These are phyloP conservation scores for Teunomyces funiuensis DNA, from an alignment of 805 yeast species.

Conservation along the genomic window DNA sequence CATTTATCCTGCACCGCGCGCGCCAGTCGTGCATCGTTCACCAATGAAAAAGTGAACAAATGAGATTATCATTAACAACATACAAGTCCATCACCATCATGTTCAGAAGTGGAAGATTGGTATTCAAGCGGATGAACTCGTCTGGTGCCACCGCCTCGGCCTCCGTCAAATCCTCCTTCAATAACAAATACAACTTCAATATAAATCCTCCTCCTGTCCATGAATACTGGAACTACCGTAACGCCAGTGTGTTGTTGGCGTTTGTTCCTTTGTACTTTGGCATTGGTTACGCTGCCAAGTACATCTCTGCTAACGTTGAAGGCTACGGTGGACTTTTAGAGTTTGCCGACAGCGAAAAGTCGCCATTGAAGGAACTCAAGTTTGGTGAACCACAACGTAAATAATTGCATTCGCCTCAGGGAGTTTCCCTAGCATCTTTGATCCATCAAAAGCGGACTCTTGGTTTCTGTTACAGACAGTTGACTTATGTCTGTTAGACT, in stretches of 20 bases:
- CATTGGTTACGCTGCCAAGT: slow-evolving; percentile 35
- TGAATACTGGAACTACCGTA: slow-evolving; percentile 43
- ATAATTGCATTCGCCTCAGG: slow-evolving; percentile 2
- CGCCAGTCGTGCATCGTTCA: neutral
- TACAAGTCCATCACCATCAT: slow-evolving; percentile 16
- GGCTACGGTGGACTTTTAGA: slow-evolving; percentile 33
- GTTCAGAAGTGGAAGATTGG: slow-evolving; percentile 25
- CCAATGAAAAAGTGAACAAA: slow-evolving; percentile 3
- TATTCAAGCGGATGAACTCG: slow-evolving; percentile 30
- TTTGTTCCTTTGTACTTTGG: slow-evolving; percentile 37
- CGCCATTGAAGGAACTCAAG: slow-evolving; percentile 37
- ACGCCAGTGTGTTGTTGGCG: slow-evolving; percentile 36
- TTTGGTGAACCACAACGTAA: slow-evolving; percentile 38
- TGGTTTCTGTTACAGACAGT: too few species aligned
- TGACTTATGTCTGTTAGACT: too few species aligned
- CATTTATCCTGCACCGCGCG: neutral
- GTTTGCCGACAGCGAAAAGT: slow-evolving; percentile 37
- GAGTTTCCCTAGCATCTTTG: neutral
- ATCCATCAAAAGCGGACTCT: too few species aligned
- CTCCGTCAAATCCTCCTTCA: slow-evolving; percentile 28
- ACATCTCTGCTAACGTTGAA: slow-evolving; percentile 25
- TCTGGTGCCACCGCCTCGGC: slow-evolving; percentile 19
- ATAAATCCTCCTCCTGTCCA: slow-evolving; percentile 46
- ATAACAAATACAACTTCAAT: slow-evolving; percentile 43
- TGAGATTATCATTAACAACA: neutral